Base-by-base conservation (phyloP, 768 basidiomycete species). In the Macrocybe gigantea region DNA sequence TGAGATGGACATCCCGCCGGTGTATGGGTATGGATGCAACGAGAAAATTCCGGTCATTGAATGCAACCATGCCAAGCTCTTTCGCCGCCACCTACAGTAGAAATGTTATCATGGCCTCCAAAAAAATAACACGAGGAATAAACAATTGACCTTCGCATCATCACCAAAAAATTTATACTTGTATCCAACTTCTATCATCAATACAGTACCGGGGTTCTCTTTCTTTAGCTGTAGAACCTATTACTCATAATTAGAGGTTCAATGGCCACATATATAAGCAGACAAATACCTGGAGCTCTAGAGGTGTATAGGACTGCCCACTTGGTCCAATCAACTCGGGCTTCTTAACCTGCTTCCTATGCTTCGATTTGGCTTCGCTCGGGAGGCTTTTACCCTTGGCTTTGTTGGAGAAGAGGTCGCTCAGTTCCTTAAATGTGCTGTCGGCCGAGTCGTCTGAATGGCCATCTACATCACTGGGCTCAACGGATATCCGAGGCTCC, bases 181-280 rank as follows among this genome's bases (percentile, higher is more conserved):
- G 63, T 93, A 93, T 5, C 91, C 91, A 30, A 85, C 81, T 61
- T 92, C 85, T 15, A 93, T 69, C 75, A 93, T 81, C 9, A 93
- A 69, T 33, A 93, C 53, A 4, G 79, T 80, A 8, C 75, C 85
- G 1, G 76, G 73, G 61, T 89, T 72, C 13, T 82, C 77, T 46
- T 70, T 67, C 64, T 89, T 88, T 9, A 92, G 65, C 47, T 75
- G 61, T 22, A 73, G 56, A 31, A 83, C 71, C 81, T 83, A 41
- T 11, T 44, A 43, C n/a, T 33, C 12, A 14, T n/a, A 41, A 14
- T 41, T 31, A 32, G n/a, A 48, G 7, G 30, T 22, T 11, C 35
- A 32, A 41, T 11, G 14, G 42, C 39, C 38, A 34, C 9, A 33
- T 43, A 10, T 8, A 42, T 30, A 37, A 14, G 37, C 13, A 5